A percentile compares a stretch with the other conserved stretches of the same genome.
Conservation (phyloP, 768 basidiomycete species). For the Lentinula raphanica region DNA sequence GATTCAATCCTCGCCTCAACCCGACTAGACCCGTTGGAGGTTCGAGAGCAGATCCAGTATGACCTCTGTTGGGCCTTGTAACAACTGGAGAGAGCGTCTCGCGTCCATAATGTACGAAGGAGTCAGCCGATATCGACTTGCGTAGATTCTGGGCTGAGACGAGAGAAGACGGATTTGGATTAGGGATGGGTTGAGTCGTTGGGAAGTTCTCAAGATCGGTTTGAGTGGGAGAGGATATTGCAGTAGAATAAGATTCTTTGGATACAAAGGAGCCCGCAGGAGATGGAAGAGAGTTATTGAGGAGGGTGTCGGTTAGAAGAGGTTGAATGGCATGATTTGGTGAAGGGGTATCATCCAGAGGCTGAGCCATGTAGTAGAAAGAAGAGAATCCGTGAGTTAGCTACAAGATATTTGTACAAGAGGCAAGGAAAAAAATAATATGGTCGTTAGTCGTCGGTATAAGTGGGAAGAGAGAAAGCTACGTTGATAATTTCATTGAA, state of each 20-base stretch:
- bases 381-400: background rate
- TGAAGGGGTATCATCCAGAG: background rate
- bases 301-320: background rate
- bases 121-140: conserved; percentile 77
- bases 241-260: conserved; percentile 39
- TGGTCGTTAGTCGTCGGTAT: background rate
- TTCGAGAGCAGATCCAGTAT: conserved; percentile 30
- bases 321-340: background rate
- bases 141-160: conserved; percentile 42
- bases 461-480: background rate
- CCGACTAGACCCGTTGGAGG: conserved; percentile 24
- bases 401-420: background rate
- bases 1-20: conserved; percentile 18
- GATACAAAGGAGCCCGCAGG: conserved; percentile 30
- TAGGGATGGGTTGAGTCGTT: conserved; percentile 11
- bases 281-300: conserved; percentile 13
- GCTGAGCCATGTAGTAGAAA: background rate
- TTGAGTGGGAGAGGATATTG: conserved; percentile 32
- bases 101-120: conserved; percentile 49
- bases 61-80: conserved; percentile 34
- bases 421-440: background rate
- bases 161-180: conserved; percentile 22
- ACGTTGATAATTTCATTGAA: background rate
- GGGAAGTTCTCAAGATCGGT: conserved; percentile 19
- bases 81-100: conserved; percentile 26